Base-by-base conservation (phyloP, 345 rosid species). In the Atalantia buxifolia region DNA sequence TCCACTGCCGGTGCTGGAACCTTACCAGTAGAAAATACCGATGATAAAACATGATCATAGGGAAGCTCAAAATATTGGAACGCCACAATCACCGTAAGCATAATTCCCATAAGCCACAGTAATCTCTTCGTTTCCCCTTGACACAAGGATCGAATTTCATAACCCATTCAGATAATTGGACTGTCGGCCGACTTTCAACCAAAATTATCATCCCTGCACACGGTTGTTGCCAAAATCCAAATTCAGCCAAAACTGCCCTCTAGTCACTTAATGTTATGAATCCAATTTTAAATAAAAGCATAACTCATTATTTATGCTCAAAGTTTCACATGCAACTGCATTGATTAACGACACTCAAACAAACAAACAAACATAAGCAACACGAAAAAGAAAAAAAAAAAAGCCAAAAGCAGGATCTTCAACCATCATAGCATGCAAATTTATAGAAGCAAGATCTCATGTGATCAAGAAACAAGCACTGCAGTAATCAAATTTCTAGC, bases 51-150 rank as follows among this genome's bases (percentile, higher is more conserved):
- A 67, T 82, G 86, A 56, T 84, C 88, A 67, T 84, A 83, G 1
- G 90, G 95, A 35, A 93, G 87, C 64, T 91, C 92, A 69, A 92
- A 40, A 81, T 67, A 89, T 57, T 90, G 98, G 85, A 93, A 83
- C 63, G 81, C 24, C 27, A 85, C 35, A 64, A 90, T 56, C 42
- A 85, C 66, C 10, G 80, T 76, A 81, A 95, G 83, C 69, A 79
- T 74, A 7, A 83, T 13, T 72, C 84, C 92, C 75, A 72, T 55
- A 69, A 88, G 68, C 85, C 91, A 81, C 27, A 92, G 80, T 81
- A 84, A 75, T 84, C 77, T 91, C 92, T 87, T 83, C 40, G 85
- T 84, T 50, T 87, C 90, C 48, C 83, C 72, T 16, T 77, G 86
- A 80, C 87, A 84, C 62, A 78, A 45, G 45, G 74, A 83, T 81